These are phyloP conservation scores for Knufia petricola DNA, from an alignment of 2,329 filamentous ascomycete genomes.

Conservation along the genomic window DNA sequence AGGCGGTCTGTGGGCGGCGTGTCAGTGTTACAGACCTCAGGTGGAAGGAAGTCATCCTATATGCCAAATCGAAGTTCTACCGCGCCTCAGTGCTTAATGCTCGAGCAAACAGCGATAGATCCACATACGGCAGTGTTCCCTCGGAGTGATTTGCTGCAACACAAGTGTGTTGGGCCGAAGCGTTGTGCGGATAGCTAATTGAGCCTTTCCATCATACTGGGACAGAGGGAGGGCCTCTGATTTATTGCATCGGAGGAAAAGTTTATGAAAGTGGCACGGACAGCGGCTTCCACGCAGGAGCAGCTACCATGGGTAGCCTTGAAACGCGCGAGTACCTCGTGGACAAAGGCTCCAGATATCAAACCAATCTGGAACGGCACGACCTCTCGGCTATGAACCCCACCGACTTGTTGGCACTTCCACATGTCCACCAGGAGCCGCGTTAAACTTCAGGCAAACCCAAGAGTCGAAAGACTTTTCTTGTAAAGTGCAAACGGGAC, in stretches of 20 bases:
- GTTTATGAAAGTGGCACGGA: slow-evolving; percentile 5
- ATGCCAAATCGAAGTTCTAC: background rate
- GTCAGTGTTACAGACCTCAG: slow-evolving; percentile 6
- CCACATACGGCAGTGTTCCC: slow-evolving; percentile 6
- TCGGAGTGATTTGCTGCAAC: slow-evolving; percentile 7
- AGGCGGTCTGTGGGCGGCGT: background rate
- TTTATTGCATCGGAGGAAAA: slow-evolving; percentile 4
- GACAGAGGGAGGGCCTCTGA: background rate
- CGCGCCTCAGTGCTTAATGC: background rate
- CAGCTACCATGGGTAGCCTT: slow-evolving; percentile 9
- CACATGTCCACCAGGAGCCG: background rate
- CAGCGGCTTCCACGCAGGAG: slow-evolving; percentile 3
- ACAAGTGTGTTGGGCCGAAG: slow-evolving; percentile 4
- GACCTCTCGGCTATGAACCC: slow-evolving; percentile 7
- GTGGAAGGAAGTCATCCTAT: background rate
- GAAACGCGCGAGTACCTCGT: slow-evolving; percentile 5
- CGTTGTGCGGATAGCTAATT: slow-evolving; percentile 1
- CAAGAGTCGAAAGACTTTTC: background rate
- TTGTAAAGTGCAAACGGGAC: background rate
- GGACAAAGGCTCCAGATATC: slow-evolving; percentile 4
- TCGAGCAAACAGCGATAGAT: slow-evolving; percentile 6
- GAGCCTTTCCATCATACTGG: slow-evolving; percentile 3
- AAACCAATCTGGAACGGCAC: slow-evolving; percentile 4
- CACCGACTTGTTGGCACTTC: slow-evolving; percentile 3
- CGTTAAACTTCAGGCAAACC: background rate